A percentile compares a stretch with the other conserved stretches of the same genome.
Conservation (phyloP, 148 eudicot species). For the Camellia lanceoleosa region DNA sequence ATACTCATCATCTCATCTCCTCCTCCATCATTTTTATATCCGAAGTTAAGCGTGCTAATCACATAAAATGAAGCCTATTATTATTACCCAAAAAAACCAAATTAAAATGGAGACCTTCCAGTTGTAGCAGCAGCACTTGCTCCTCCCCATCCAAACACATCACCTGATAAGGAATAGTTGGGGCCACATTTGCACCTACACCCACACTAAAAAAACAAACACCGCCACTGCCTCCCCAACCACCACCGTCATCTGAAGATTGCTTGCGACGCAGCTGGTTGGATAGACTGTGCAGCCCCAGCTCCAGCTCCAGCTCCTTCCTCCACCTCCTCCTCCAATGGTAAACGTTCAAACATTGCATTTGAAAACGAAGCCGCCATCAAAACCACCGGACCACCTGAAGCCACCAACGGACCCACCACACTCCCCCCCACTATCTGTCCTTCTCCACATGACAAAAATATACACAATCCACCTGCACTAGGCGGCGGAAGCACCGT, state of each 20-base stretch:
- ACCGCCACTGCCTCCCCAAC: neutral
- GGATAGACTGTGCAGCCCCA: neutral
- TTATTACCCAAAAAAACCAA: too few relatives aligned
- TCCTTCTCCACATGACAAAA: slow-evolving; percentile 14
- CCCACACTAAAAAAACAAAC: neutral
- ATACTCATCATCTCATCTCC: too few relatives aligned
- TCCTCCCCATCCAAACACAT: slow-evolving; percentile 12
- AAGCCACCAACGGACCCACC: slow-evolving; percentile 17
- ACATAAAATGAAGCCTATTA: neutral
- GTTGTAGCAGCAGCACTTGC: neutral
- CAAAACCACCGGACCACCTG: slow-evolving; percentile 18
- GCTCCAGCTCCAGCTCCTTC: neutral
- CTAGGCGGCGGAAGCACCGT: slow-evolving; percentile 20
- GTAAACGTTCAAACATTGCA: slow-evolving; percentile 14
- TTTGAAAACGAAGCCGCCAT: slow-evolving; percentile 18
- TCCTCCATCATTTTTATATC: neutral
- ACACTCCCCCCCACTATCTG: slow-evolving; percentile 18
- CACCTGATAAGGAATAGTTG: slow-evolving; percentile 11
- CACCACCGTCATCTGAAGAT: neutral
- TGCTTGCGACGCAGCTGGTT: slow-evolving; percentile 5
- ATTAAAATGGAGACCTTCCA: slow-evolving; percentile 12
- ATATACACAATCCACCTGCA: slow-evolving; percentile 10
- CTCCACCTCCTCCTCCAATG: slow-evolving; percentile 8
- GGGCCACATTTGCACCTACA: neutral
- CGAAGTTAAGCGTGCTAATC: neutral